Evolutionary conservation across 2,329 filamentous ascomycete species (phyloP).

Genomic region (Westerdykella sp.): DNA sequence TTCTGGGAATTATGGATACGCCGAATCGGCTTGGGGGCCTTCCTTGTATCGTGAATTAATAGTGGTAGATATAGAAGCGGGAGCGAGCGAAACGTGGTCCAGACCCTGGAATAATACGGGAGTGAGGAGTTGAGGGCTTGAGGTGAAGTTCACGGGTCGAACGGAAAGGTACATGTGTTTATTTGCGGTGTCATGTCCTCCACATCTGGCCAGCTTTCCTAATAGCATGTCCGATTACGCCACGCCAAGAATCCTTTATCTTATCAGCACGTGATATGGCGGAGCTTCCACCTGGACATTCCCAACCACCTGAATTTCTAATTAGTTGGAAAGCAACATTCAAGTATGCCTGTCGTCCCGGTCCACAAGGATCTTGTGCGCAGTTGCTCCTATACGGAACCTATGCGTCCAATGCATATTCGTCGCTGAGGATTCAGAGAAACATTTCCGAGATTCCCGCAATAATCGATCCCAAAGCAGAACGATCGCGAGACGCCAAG

Average conservation of each 20-base stretch:
- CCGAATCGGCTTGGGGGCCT: background rate
- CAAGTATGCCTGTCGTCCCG: too few species aligned
- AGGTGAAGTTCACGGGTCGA: background rate
- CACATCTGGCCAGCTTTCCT: background rate
- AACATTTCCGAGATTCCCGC: too few species aligned
- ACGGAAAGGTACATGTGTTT: background rate
- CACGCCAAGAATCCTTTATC: slow-evolving; percentile 10
- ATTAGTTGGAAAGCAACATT: too few species aligned
- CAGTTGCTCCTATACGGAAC: too few species aligned
- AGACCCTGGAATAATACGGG: background rate
- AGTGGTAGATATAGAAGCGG: background rate
- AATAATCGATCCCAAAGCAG: too few species aligned
- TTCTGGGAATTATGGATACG: background rate
- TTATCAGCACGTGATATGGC: slow-evolving; percentile 5
- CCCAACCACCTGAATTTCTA: background rate
- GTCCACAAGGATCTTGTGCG: too few species aligned
- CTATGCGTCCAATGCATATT: too few species aligned
- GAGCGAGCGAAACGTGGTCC: background rate
- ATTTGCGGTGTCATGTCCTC: background rate
- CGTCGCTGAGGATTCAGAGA: too few species aligned
- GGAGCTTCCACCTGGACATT: background rate
- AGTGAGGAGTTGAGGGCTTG: background rate
- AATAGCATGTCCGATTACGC: slow-evolving; percentile 14
- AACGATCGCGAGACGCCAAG: too few species aligned
- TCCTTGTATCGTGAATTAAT: background rate